Percentiles rank a stretch among this genome's conserved stretches.
Evolutionary conservation across 1,284 basidiomycete genomes (phyloP).

Genomic region (Mycena citricolor): DNA sequence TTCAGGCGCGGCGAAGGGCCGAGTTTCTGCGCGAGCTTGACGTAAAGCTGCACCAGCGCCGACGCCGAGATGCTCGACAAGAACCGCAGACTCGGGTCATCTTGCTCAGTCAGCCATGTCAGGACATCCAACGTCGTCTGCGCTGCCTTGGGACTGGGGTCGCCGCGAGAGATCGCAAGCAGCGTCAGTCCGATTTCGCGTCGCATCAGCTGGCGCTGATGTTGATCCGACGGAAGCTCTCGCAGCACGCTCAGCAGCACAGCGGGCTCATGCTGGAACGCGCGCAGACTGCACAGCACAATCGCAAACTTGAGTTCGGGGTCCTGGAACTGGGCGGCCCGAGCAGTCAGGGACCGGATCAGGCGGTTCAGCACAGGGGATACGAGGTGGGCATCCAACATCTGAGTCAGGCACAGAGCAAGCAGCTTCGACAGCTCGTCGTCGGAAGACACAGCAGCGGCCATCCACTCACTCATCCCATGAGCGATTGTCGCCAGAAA

Average conservation of each 20-base stretch:
- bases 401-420: conserved; percentile 13
- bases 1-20: conserved; percentile 27
- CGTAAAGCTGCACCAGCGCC: no score
- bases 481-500: conserved; percentile 40
- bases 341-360: conserved; percentile 19
- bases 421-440: conserved; percentile 14
- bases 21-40: conserved; percentile 31
- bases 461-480: conserved; percentile 36
- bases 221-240: conserved; percentile 29
- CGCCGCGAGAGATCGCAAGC: conserved; percentile 31
- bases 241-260: conserved; percentile 29
- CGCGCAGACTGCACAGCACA: conserved; percentile 43
- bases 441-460: conserved; percentile 28
- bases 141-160: conserved; percentile 30
- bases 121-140: conserved; percentile 43
- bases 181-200: conserved; percentile 40
- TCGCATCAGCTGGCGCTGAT: conserved; percentile 30
- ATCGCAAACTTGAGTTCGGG: conserved; percentile 44
- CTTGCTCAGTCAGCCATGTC: conserved; percentile 45
- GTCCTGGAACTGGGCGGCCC: conserved; percentile 34
- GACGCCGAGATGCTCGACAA: conserved; percentile 34
- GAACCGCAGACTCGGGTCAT: conserved; percentile 43
- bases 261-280: conserved; percentile 32
- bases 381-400: conserved; percentile 35
- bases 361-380: conserved; percentile 31